Percentiles rank a stretch among this genome's conserved stretches.
phyloP scores from a whole-genome alignment of 2,329 filamentous ascomycete species.

The Capronia americana region DNA sequence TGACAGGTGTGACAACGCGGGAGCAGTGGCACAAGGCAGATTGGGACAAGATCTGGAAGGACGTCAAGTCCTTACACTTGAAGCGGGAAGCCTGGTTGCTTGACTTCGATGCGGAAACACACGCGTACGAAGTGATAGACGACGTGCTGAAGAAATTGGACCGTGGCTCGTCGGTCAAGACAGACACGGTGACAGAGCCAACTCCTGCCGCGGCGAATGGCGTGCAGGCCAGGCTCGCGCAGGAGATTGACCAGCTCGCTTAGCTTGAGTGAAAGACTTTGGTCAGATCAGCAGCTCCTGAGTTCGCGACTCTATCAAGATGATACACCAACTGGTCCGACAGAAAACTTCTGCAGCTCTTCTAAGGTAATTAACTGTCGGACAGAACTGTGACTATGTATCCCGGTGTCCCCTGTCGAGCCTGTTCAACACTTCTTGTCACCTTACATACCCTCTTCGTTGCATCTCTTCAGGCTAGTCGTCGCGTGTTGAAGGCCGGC shows the following conservation, averaged over 20 bases:
- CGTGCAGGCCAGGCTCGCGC: constrained; percentile 14
- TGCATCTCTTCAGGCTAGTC: neutral
- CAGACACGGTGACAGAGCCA: constrained; percentile 20
- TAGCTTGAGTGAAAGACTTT: constrained; percentile 6
- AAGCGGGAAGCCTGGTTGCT: constrained; percentile 39
- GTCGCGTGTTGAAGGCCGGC: neutral
- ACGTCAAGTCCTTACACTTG: constrained; percentile 38
- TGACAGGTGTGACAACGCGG: constrained; percentile 39
- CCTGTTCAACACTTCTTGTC: neutral
- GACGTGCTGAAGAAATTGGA: constrained; percentile 35
- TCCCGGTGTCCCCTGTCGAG: too few species aligned
- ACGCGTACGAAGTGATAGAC: constrained; percentile 40
- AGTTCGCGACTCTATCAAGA: too few species aligned
- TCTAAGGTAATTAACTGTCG: neutral
- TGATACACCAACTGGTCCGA: neutral
- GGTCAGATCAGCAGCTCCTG: too few species aligned
- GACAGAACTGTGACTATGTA: neutral
- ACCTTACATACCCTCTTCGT: too few species aligned
- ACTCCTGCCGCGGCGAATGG: constrained; percentile 12
- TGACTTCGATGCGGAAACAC: constrained; percentile 40
- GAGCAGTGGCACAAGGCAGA: constrained; percentile 42
- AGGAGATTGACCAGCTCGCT: constrained; percentile 32
- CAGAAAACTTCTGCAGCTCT: neutral
- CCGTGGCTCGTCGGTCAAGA: constrained; percentile 21
- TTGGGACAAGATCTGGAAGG: constrained; percentile 51